phyloP scores from a whole-genome alignment of 2,329 filamentous ascomycete genomes.

The Beauveria pseudobassiana region DNA sequence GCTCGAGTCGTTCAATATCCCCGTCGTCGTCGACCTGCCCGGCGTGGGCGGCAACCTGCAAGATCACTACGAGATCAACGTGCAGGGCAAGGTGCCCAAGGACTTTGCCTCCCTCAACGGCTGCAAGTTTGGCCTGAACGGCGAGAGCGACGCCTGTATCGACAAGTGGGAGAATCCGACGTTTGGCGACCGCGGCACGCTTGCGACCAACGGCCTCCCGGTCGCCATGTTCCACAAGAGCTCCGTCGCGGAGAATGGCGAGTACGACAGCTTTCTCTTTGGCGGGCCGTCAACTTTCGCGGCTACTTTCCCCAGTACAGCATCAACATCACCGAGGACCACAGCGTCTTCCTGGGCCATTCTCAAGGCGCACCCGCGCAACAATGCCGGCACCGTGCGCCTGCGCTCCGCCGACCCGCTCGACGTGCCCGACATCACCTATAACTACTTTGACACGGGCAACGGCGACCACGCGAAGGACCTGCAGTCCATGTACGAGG shows the following conservation, averaged over 20 bases:
- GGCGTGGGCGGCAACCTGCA: conserved; percentile 55
- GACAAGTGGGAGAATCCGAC: conserved; percentile 24
- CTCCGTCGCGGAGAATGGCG: conserved; percentile 26
- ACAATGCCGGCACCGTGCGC: conserved; percentile 52
- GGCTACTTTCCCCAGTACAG: conserved; percentile 51
- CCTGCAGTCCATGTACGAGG: conserved; percentile 48
- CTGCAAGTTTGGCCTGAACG: conserved; percentile 25
- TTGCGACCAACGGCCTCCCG: conserved; percentile 43
- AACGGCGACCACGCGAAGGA: conserved; percentile 38
- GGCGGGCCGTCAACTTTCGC: conserved; percentile 45
- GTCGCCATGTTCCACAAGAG: conserved; percentile 35
- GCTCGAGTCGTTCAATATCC: conserved; percentile 30
- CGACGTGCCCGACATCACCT: conserved; percentile 55
- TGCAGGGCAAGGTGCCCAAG: conserved; percentile 27
- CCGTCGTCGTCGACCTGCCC: conserved; percentile 43
- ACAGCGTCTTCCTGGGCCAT: conserved; percentile 34
- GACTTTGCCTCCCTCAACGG: conserved; percentile 22
- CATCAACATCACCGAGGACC: conserved; percentile 34
- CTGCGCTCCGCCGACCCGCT: conserved; percentile 55
- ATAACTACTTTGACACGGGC: conserved; percentile 52
- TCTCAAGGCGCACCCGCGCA: conserved; percentile 56
- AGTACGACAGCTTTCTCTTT: conserved; percentile 46
- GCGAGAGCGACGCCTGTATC: conserved; percentile 29
- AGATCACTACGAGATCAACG: conserved; percentile 41
- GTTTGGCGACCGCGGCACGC: conserved; percentile 23